These are phyloP conservation scores for Orbilia brochopaga DNA, from an alignment of 2,329 filamentous ascomycete species.

Conservation along the genomic window DNA sequence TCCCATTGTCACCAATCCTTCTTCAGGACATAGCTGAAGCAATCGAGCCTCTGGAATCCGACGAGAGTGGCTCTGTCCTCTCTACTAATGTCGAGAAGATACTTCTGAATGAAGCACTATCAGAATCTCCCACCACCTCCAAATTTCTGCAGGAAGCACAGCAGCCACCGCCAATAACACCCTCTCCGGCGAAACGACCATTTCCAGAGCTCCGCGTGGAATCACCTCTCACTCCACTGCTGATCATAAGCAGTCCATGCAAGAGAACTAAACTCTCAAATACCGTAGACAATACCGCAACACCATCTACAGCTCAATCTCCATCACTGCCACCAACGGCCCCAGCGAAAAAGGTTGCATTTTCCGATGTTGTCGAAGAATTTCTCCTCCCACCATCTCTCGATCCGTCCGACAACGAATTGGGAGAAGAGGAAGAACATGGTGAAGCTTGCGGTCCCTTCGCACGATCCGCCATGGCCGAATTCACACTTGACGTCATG, in stretches of 20 bases:
- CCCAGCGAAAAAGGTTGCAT: constrained; percentile 12
- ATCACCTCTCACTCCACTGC: constrained; percentile 22
- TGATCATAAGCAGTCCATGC: constrained; percentile 26
- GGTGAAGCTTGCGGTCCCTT: background rate
- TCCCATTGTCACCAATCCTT: background rate
- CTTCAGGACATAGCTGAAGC: constrained; percentile 5
- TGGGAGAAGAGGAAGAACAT: background rate
- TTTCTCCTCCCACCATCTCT: constrained; percentile 37
- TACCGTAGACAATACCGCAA: background rate
- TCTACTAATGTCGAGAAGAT: background rate
- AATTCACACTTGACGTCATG: constrained; percentile 31
- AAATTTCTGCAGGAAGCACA: constrained; percentile 8
- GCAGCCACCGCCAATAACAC: constrained; percentile 3
- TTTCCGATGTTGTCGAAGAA: constrained; percentile 25
- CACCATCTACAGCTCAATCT: background rate
- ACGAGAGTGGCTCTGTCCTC: background rate
- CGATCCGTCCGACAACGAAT: constrained; percentile 26
- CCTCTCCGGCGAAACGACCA: constrained; percentile 12
- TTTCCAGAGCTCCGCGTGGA: constrained; percentile 16
- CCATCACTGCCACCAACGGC: background rate
- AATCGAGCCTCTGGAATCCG: constrained; percentile 3
- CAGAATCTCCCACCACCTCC: constrained; percentile 1
- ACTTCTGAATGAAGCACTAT: background rate
- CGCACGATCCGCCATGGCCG: constrained; percentile 25
- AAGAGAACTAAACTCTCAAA: background rate